A percentile compares a stretch with the other conserved stretches of the same genome.
phyloP scores from a whole-genome alignment of 2,329 filamentous ascomycete species.

The Xylariaceae sp. region DNA sequence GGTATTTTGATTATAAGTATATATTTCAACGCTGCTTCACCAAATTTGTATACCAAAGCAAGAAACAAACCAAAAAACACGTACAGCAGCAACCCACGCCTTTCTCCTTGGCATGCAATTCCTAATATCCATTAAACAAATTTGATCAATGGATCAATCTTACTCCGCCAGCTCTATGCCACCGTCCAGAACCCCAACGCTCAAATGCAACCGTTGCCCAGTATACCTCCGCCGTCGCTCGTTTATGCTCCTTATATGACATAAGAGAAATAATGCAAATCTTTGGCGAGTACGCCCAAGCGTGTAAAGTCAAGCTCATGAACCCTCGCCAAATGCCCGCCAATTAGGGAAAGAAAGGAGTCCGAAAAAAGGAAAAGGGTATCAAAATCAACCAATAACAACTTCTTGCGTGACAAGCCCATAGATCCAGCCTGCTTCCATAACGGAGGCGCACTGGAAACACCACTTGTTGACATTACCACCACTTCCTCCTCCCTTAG shows the following conservation, averaged over 20 bases:
- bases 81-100: background rate
- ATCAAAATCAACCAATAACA: slow-evolving; percentile 43
- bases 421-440: slow-evolving; percentile 63
- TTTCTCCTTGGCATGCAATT: background rate
- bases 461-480: slow-evolving; percentile 67
- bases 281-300: background rate
- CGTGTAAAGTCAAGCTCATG: background rate
- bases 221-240: slow-evolving; percentile 7
- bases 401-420: slow-evolving; percentile 65
- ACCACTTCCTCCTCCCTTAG: slow-evolving; percentile 59
- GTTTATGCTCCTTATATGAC: slow-evolving; percentile 14
- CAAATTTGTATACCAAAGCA: too few species aligned
- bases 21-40: too few species aligned
- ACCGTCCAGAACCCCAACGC: slow-evolving; percentile 15
- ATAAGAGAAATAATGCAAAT: slow-evolving; percentile 11
- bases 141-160: background rate
- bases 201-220: slow-evolving; percentile 23
- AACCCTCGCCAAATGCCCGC: slow-evolving; percentile 12
- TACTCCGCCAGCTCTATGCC: slow-evolving; percentile 18
- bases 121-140: background rate
- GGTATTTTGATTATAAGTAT: too few species aligned
- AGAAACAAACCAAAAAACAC: too few species aligned
- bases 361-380: slow-evolving; percentile 24
- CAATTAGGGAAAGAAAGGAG: slow-evolving; percentile 16
- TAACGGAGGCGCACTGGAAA: slow-evolving; percentile 63